Base-by-base conservation (phyloP, 2,329 filamentous ascomycete species). In the Xylariaceae sp. region DNA sequence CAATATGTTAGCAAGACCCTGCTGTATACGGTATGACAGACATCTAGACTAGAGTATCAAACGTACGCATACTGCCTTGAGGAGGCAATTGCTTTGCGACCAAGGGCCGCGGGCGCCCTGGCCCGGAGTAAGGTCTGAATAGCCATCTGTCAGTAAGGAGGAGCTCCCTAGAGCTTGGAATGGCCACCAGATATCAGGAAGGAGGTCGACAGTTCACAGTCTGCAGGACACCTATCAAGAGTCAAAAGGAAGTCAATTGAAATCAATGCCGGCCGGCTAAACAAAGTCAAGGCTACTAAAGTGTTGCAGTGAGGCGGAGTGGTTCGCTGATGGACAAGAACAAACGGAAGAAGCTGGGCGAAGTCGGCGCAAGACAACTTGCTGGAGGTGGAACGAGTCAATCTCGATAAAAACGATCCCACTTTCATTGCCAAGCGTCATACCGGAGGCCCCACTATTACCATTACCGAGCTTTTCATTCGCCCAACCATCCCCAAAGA, bases 41-140 rank as follows among this genome's bases (percentile, higher is more conserved):
- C 16, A 24, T 26, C 2, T 17, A 7, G 6, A 7, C n/a, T 2
- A n/a, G 9, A 27, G n/a, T 15, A 15, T 9, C 14, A 23, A 26
- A 50, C 57, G 23, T 55, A 60, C 55, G 50, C 49, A 52, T 56
- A 50, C 39, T 55, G 51, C 43, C 41, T 52, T 2, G 55, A 50
- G 3, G 53, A 44, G 13, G 50, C 36, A 16, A 54, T 38, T 21
- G 45, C 38, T 23, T 47, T 40, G 33, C 56, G 54, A 44, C 52
- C 46, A 34, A 59, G 51, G 52, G 54, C 52, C 43, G 35, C 47
- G 2, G 58, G 50, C 38, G 52, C 55, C 47, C 54, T 52, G 27
- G 55, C 50, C 28, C 56, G 53, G 41, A 60, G 56, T 28, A 60
- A 53, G 37, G 48, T 46, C 18, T 53, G 51, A 31, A 59, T 49